Base-by-base conservation (phyloP, 257 asterid genomes). In the Solanum arcanum region DNA sequence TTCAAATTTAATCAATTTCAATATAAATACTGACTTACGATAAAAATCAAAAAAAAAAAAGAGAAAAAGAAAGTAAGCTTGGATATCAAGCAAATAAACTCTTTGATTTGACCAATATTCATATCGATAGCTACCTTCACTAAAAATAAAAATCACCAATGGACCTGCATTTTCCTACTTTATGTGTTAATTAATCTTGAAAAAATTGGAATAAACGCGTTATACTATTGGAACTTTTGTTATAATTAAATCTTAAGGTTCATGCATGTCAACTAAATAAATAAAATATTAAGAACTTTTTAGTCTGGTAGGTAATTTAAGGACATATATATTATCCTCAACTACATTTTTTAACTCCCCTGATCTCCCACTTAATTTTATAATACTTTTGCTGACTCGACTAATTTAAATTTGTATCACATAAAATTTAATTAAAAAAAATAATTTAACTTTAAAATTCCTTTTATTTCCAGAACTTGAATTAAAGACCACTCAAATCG, bases 371-470 rank as follows among this genome's bases (percentile, higher is more conserved):
- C 83, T 41, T 70, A 70, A 9, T 70, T 15, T 7, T 44, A 11
- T 1, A 14, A 1, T 78, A 44, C 0, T 77, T 16, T 31, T 6
- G 1, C 0, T 29, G 3, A 31, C 0, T 0, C 1, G 0, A 33
- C 0, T 70, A 16, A 70, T 70, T 8, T 12, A 70, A 0, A 33
- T 33, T 70, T 0, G 0, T 0, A 0, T 15, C 2, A 1, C 7
- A 33, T 72, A 33, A 16, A 72, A 16, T 72, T 16, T 0, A 72
- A 33, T 70, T 9, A 0, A 70, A 1, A 70, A 15, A 0, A 49
- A 1, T 15, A 49, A 2, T 2, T 70, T 6, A 4, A 8, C 1
- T 2, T 29, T 15, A 0, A 31, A 10, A 70, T 70, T 18, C 0
- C 1, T 16, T 16, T 2, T 0, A 70, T 33, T 72, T 72, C 18